Percentiles rank a stretch among this genome's conserved stretches.
Evolutionary conservation across 2,329 filamentous ascomycete species (phyloP).

Genomic region (Cadophora sp.): DNA sequence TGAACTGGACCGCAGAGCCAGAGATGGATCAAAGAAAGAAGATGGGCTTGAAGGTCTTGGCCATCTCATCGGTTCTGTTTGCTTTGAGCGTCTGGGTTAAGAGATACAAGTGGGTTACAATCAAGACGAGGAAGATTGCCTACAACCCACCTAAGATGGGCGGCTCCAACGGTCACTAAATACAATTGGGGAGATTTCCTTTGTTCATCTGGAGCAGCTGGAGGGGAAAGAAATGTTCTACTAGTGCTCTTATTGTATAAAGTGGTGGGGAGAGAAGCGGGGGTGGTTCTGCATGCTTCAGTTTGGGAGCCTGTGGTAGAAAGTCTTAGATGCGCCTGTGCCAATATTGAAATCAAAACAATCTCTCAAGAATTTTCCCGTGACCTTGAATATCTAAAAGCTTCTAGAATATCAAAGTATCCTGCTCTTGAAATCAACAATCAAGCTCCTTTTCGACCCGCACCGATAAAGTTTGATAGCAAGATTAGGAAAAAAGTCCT

Average conservation of each 20-base stretch:
- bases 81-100: constrained; percentile 96
- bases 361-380: constrained; percentile 4
- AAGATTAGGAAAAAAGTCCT: constrained; percentile 20
- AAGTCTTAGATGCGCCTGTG: constrained; percentile 42
- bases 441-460: not conserved
- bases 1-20: constrained; percentile 98
- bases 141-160: constrained; percentile 74
- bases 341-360: constrained; percentile 39
- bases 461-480: constrained; percentile 12
- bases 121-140: constrained; percentile 94
- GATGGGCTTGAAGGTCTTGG: constrained; percentile 97
- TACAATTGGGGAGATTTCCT: constrained; percentile 34
- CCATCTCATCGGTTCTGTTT: constrained; percentile 78
- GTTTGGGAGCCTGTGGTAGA: constrained; percentile 36
- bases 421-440: not conserved
- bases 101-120: constrained; percentile 97
- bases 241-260: constrained; percentile 46
- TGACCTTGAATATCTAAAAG: not conserved
- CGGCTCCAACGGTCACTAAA: constrained; percentile 37
- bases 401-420: not conserved
- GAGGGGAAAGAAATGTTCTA: constrained; percentile 43
- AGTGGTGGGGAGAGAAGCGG: constrained; percentile 30
- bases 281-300: constrained; percentile 36
- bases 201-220: constrained; percentile 34
- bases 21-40: constrained; percentile 99